Conservation (phyloP, 2,329 filamentous ascomycete genomes). For the Colletotrichum caudatum region DNA sequence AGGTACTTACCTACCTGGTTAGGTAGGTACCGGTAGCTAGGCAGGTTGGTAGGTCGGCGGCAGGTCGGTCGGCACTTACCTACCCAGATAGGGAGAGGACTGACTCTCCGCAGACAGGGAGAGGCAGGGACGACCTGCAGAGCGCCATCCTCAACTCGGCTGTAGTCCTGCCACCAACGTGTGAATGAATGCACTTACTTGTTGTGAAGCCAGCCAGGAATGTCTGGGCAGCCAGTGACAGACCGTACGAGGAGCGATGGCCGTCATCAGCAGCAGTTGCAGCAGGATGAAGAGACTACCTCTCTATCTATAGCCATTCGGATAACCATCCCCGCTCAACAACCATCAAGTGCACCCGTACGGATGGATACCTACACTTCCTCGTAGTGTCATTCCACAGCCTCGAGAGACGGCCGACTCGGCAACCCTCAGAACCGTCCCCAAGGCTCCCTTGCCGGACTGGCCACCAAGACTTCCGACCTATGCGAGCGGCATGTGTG, state of each 20-base stretch:
- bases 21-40: too few relatives aligned
- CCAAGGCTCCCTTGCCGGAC: background rate
- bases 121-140: slow-evolving; percentile 25
- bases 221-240: slow-evolving; percentile 12
- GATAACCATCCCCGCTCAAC: background rate
- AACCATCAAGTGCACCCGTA: background rate
- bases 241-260: slow-evolving; percentile 3
- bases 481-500: slow-evolving; percentile 32
- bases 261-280: slow-evolving; percentile 11
- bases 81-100: slow-evolving; percentile 4
- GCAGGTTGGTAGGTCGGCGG: too few relatives aligned
- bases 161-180: background rate
- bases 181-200: too few relatives aligned
- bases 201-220: slow-evolving; percentile 5
- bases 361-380: background rate
- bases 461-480: slow-evolving; percentile 18
- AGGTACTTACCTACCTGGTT: background rate
- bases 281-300: background rate
- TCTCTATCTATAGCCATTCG: background rate
- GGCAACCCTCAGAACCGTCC: slow-evolving; percentile 16
- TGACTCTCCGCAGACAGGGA: slow-evolving; percentile 15
- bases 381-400: slow-evolving; percentile 19
- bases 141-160: slow-evolving; percentile 23
- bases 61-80: background rate
- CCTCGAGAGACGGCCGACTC: slow-evolving; percentile 19